Percentiles rank a stretch among this genome's conserved stretches.
Conservation (phyloP, 208 protist genomes). For the Trypanosoma mega region DNA sequence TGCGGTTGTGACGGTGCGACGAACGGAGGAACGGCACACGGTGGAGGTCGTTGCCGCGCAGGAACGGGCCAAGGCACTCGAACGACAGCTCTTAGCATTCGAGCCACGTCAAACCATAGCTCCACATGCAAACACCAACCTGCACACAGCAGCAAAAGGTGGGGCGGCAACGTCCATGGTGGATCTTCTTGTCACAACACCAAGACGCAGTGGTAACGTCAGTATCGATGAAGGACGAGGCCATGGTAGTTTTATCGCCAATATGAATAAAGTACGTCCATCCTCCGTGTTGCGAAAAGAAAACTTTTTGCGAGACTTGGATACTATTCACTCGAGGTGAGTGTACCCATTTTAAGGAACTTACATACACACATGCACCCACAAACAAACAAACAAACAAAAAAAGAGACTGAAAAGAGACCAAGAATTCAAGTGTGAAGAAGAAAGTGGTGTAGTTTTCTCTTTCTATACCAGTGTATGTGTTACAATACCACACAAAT, state of each 20-base stretch:
- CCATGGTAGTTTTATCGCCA: neutral
- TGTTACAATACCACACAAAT: too few relatives aligned
- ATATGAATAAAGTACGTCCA: neutral
- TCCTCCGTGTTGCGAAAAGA: slow-evolving; percentile 1
- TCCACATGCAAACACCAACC: neutral
- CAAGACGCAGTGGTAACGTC: neutral
- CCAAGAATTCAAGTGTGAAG: too few relatives aligned
- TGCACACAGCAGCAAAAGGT: neutral
- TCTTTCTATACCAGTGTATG: too few relatives aligned
- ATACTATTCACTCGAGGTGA: slow-evolving; percentile 6
- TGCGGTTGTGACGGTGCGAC: neutral
- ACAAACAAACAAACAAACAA: too few relatives aligned
- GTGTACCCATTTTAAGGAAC: too few relatives aligned
- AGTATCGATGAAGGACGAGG: neutral
- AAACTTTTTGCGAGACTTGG: slow-evolving; percentile 6
- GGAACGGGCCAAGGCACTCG: slow-evolving; percentile 7
- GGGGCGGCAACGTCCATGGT: neutral
- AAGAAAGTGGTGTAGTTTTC: too few relatives aligned
- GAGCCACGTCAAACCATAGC: neutral
- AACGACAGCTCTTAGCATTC: neutral
- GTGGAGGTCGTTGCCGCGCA: slow-evolving; percentile 3
- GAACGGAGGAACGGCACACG: neutral
- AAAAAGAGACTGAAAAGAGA: too few relatives aligned
- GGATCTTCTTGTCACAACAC: neutral
- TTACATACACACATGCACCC: too few relatives aligned